Evolutionary conservation across 305 asterid genomes (phyloP).

Genomic region (Rubia balearica): DNA sequence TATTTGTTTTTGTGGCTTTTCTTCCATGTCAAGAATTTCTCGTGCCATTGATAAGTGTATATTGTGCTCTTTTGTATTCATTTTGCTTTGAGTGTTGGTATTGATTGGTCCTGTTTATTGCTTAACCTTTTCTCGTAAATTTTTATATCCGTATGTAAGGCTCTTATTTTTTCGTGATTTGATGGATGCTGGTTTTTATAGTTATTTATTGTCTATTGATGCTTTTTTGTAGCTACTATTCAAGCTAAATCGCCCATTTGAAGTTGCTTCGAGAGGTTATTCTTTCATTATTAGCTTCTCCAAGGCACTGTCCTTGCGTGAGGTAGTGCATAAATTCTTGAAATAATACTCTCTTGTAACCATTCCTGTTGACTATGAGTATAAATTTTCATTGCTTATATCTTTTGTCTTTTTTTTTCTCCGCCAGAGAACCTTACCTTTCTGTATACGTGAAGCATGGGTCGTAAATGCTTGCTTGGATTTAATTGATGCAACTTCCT

Average conservation of each 20-base stretch:
- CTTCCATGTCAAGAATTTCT: not conserved
- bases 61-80: not conserved
- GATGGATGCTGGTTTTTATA: constrained; percentile 20
- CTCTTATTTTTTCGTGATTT: constrained; percentile 16
- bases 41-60: not conserved
- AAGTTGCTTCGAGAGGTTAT: constrained; percentile 94
- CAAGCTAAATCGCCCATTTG: constrained; percentile 86
- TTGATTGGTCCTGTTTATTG: not conserved
- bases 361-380: constrained; percentile 18
- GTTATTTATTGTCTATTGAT: constrained; percentile 16
- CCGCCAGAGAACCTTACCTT: constrained; percentile 68
- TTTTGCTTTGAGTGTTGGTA: not conserved
- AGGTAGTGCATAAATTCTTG: constrained; percentile 48
- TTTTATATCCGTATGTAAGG: constrained; percentile 12
- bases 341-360: constrained; percentile 18
- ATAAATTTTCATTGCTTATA: constrained; percentile 17
- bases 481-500: constrained; percentile 59
- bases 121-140: constrained; percentile 8
- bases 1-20: constrained; percentile 1
- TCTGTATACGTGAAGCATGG: constrained; percentile 99
- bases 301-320: constrained; percentile 68
- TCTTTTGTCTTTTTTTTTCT: constrained; percentile 23
- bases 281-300: constrained; percentile 94
- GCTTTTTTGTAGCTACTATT: constrained; percentile 62
- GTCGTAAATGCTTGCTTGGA: constrained; percentile 87